Evolutionary conservation across 306 rosid species (phyloP).

Genomic region (Lathyrus sativus): DNA sequence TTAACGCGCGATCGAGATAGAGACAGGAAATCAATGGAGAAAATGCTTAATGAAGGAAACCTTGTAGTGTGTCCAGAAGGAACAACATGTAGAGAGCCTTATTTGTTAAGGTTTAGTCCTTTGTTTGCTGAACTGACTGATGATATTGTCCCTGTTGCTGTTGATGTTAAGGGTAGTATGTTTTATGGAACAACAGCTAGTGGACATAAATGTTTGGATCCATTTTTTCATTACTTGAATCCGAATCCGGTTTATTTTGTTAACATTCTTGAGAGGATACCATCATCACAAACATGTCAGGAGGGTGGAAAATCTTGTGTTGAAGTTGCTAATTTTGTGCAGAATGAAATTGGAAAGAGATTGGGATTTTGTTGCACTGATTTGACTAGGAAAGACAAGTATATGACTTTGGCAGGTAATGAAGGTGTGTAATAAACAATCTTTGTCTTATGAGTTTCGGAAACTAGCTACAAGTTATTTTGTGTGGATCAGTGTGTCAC

Average conservation of each 20-base stretch:
- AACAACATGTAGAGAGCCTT: slow-evolving; percentile 82
- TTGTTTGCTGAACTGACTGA: slow-evolving; percentile 66
- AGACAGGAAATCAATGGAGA: slow-evolving; percentile 54
- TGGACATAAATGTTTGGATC: slow-evolving; percentile 61
- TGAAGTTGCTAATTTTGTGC: slow-evolving; percentile 76
- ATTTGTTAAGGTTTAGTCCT: slow-evolving; percentile 72
- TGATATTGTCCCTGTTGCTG: slow-evolving; percentile 66
- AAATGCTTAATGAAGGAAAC: slow-evolving; percentile 47
- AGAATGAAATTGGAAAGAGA: slow-evolving; percentile 52
- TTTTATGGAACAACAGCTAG: slow-evolving; percentile 72
- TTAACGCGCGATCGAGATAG: slow-evolving; percentile 56
- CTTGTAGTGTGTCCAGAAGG: slow-evolving; percentile 83
- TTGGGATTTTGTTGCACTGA: slow-evolving; percentile 61
- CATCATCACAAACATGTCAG: slow-evolving; percentile 40
- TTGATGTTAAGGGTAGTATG: slow-evolving; percentile 55
- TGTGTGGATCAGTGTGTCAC: too few relatives aligned
- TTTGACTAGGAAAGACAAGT: slow-evolving; percentile 68
- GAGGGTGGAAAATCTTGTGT: slow-evolving; percentile 51
- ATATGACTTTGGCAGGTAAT: slow-evolving; percentile 60
- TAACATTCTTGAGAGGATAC: slow-evolving; percentile 44
- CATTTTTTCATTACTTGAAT: slow-evolving; percentile 51
- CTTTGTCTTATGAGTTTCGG: not conserved
- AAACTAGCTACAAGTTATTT: not conserved
- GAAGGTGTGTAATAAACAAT: slow-evolving; percentile 43
- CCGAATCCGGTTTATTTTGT: slow-evolving; percentile 50